Percentiles rank a stretch among this genome's conserved stretches.
Conservation (phyloP, 164 flowering plant genomes). For the Vitis cinerea region DNA sequence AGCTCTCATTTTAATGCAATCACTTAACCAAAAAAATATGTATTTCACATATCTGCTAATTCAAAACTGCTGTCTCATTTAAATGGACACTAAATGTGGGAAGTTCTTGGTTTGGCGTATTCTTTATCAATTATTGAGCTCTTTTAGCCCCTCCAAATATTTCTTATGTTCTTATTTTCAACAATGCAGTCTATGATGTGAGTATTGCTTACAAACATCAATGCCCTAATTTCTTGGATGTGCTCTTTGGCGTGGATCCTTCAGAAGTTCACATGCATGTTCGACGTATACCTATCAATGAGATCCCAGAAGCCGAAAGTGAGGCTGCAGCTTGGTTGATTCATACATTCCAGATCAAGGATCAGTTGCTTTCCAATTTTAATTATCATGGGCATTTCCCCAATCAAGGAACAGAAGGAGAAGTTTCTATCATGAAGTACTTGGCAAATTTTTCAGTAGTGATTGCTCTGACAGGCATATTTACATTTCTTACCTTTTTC, state of each 20-base stretch:
- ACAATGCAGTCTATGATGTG: constrained; percentile 73
- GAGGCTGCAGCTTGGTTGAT: constrained; percentile 64
- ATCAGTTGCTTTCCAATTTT: constrained; percentile 69
- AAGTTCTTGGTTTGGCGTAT: too few relatives aligned
- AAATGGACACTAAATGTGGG: too few relatives aligned
- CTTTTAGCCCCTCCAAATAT: too few relatives aligned
- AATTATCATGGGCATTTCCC: constrained; percentile 62
- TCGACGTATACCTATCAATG: constrained; percentile 42
- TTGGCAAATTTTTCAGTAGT: constrained; percentile 37
- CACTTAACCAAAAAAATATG: too few relatives aligned
- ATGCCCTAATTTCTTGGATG: constrained; percentile 73
- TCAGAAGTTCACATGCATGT: constrained; percentile 87
- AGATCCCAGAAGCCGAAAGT: constrained; percentile 61
- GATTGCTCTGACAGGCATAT: constrained; percentile 41
- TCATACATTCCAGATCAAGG: constrained; percentile 53
- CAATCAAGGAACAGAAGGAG: constrained; percentile 48
- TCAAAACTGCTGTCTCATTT: too few relatives aligned
- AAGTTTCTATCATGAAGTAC: constrained; percentile 58
- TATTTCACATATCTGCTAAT: too few relatives aligned
- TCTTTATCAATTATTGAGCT: too few relatives aligned
- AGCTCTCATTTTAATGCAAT: too few relatives aligned
- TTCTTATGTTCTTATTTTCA: neutral
- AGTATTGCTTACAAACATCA: constrained; percentile 79
- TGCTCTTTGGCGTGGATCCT: constrained; percentile 79
- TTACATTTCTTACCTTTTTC: constrained; percentile 51